These are phyloP conservation scores for Phragmites australis DNA, from an alignment of 176 grass and related monocot genomes.

Conservation along the genomic window DNA sequence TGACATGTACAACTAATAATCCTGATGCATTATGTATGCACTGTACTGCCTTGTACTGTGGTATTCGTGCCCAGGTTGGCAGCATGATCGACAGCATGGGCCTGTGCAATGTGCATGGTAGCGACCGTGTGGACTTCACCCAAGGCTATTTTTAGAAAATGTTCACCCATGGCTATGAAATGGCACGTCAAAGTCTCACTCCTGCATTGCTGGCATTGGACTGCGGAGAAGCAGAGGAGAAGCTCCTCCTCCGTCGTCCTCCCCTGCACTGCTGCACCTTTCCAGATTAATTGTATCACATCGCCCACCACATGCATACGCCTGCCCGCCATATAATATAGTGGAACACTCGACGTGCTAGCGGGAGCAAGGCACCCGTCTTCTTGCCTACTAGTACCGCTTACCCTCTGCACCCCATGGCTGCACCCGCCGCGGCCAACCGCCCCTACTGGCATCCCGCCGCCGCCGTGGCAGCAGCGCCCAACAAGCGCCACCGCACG, in stretches of 20 bases:
- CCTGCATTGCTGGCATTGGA: not conserved
- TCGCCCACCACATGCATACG: slow-evolving; percentile 1
- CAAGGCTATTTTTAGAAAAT: too few relatives aligned
- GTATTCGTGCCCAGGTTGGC: not conserved
- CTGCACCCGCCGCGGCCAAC: slow-evolving; percentile 40
- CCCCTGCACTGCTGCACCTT: slow-evolving; percentile 11
- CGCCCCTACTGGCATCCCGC: not conserved
- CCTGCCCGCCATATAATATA: slow-evolving; percentile 24
- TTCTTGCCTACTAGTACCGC: not conserved
- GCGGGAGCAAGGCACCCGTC: not conserved
- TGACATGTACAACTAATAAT: too few relatives aligned
- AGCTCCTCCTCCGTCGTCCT: not conserved
- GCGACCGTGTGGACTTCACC: too few relatives aligned
- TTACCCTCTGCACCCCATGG: slow-evolving; percentile 5
- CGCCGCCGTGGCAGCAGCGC: not conserved
- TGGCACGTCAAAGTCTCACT: too few relatives aligned
- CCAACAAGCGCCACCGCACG: slow-evolving; percentile 30
- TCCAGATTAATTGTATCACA: slow-evolving; percentile 40
- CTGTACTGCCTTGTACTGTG: too few relatives aligned
- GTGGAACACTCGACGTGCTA: not conserved
- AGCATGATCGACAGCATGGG: too few relatives aligned
- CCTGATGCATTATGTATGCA: too few relatives aligned
- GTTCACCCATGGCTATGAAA: too few relatives aligned
- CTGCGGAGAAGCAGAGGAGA: too few relatives aligned
- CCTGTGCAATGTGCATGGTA: too few relatives aligned